Percentiles rank a stretch among this genome's conserved stretches.
Conservation (phyloP, 768 basidiomycete species). For the Boletus vinaceobasis region DNA sequence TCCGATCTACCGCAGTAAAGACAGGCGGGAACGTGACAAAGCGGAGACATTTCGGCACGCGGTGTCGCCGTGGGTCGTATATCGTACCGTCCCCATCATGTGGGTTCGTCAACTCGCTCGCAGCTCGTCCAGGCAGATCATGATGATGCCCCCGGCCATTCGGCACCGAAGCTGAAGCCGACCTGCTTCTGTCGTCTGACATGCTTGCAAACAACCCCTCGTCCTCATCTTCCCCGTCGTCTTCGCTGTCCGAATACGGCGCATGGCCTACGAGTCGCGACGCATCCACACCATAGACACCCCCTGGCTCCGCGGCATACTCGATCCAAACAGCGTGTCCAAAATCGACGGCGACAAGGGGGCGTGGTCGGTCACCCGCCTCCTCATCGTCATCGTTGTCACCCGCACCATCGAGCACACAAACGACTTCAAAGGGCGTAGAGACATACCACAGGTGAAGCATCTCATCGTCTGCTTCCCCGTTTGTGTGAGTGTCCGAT, state of each 20-base stretch:
- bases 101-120: slow-evolving; percentile 10
- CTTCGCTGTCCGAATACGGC: slow-evolving; percentile 25
- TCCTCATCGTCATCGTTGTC: slow-evolving; percentile 35
- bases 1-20: slow-evolving; percentile 21
- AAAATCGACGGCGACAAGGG: slow-evolving; percentile 81
- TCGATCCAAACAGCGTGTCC: slow-evolving; percentile 86
- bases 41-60: slow-evolving; percentile 49
- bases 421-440: slow-evolving; percentile 69
- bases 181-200: slow-evolving; percentile 7
- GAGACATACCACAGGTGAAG: slow-evolving; percentile 72
- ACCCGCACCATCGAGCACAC: slow-evolving; percentile 47
- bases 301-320: slow-evolving; percentile 38
- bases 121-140: background rate
- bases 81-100: slow-evolving; percentile 19
- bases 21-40: slow-evolving; percentile 69
- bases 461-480: slow-evolving; percentile 46
- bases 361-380: slow-evolving; percentile 50
- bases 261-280: slow-evolving; percentile 29
- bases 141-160: slow-evolving; percentile 1
- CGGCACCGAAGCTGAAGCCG: background rate
- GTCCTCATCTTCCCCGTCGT: slow-evolving; percentile 25
- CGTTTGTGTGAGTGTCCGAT: background rate
- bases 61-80: slow-evolving; percentile 25
- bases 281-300: slow-evolving; percentile 27
- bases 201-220: slow-evolving; percentile 5